Evolutionary conservation across 805 yeast genomes (phyloP).

Genomic region (Wickerhamomyces subpelliculosus): DNA sequence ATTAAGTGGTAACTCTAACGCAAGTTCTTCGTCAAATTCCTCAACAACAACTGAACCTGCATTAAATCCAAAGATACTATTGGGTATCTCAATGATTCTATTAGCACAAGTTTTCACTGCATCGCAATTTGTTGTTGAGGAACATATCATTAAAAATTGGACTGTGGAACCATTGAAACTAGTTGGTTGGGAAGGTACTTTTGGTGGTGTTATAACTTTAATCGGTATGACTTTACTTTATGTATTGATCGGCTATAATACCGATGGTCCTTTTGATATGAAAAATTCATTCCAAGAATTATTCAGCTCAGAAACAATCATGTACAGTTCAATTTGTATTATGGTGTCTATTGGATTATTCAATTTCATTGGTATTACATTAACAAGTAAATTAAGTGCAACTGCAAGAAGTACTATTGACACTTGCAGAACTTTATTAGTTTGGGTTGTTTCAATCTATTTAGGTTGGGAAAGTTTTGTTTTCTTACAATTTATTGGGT

Average conservation of each 20-base stretch:
- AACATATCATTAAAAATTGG: constrained; percentile 48
- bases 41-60: constrained; percentile 21
- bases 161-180: constrained; percentile 54
- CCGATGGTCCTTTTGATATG: constrained; percentile 45
- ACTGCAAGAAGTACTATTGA: constrained; percentile 77
- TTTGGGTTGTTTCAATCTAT: constrained; percentile 63
- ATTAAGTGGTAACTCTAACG: constrained; percentile 46
- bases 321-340: constrained; percentile 50
- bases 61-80: constrained; percentile 7
- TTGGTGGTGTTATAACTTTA: constrained; percentile 45
- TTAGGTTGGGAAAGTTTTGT: constrained; percentile 74
- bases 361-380: constrained; percentile 66
- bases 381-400: constrained; percentile 61
- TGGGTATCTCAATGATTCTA: constrained; percentile 55
- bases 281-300: constrained; percentile 42
- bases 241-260: constrained; percentile 30
- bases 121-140: constrained; percentile 72
- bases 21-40: constrained; percentile 2
- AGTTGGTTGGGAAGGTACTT: constrained; percentile 71
- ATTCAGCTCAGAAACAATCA: constrained; percentile 34
- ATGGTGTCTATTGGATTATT: constrained; percentile 69
- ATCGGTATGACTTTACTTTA: constrained; percentile 38
- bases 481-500: constrained; percentile 58
- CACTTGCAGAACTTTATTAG: constrained; percentile 66
- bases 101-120: constrained; percentile 66